Conservation (phyloP, 805 yeast genomes). For the Ogataea glucozyma region DNA sequence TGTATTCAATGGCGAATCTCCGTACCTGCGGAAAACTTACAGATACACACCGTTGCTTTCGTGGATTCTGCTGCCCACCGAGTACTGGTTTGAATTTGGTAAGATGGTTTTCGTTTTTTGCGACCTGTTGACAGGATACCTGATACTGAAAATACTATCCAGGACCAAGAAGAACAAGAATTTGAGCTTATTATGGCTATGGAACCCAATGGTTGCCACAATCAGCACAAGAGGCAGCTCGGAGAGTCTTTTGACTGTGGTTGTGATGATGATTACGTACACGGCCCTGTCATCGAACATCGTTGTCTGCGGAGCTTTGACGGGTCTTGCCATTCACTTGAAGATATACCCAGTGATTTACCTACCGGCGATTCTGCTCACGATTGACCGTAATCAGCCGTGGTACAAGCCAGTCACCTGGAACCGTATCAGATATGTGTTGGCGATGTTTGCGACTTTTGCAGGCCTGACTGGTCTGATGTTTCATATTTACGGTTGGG, state of each 20-base stretch:
- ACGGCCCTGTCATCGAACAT: conserved; percentile 39
- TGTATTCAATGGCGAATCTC: conserved; percentile 59
- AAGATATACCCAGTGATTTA: conserved; percentile 92
- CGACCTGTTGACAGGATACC: conserved; percentile 77
- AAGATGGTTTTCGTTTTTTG: conserved; percentile 74
- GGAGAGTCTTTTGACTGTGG: conserved; percentile 82
- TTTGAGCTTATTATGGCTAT: conserved; percentile 61
- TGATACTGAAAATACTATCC: conserved; percentile 48
- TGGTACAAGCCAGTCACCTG: conserved; percentile 42
- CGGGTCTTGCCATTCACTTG: conserved; percentile 85
- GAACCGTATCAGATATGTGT: conserved; percentile 43
- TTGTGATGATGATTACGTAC: conserved; percentile 63
- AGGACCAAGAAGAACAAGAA: conserved; percentile 11
- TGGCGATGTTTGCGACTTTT: conserved; percentile 46
- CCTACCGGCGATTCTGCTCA: conserved; percentile 64
- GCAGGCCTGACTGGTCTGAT: conserved; percentile 51
- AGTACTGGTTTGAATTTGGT: conserved; percentile 65
- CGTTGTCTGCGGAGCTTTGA: conserved; percentile 45
- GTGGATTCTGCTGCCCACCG: conserved; percentile 77
- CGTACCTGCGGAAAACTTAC: conserved; percentile 84
- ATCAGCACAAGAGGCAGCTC: conserved; percentile 93
- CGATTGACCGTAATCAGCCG: conserved; percentile 32
- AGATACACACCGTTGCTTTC: conserved; percentile 90
- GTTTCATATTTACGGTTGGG: conserved; percentile 71
- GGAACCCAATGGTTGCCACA: conserved; percentile 93